A percentile compares a stretch with the other conserved stretches of the same genome.
phyloP scores from a whole-genome alignment of 352 stramenopile genomes.

The Phytophthora europaea region DNA sequence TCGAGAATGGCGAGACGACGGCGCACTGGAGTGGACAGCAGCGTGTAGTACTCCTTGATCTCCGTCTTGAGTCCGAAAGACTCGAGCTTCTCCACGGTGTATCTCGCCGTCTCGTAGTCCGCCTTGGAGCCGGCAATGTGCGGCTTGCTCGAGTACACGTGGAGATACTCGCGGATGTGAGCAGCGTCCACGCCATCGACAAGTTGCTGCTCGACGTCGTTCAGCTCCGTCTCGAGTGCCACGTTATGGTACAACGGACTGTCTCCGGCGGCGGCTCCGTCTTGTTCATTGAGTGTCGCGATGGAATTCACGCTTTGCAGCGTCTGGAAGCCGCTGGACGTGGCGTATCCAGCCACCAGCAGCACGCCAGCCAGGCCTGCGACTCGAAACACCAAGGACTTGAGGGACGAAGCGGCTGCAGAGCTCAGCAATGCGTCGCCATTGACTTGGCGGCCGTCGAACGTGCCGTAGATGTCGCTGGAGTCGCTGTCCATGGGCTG shows the following conservation, averaged over 20 bases:
- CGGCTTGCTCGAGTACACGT: constrained; percentile 58
- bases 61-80: constrained; percentile 67
- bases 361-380: constrained; percentile 44
- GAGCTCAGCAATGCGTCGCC: background rate
- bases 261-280: background rate
- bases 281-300: constrained; percentile 8
- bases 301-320: constrained; percentile 17
- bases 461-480: constrained; percentile 61
- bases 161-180: constrained; percentile 51
- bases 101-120: constrained; percentile 66
- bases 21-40: constrained; percentile 70
- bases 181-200: constrained; percentile 40
- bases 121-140: constrained; percentile 53
- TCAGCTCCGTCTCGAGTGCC: constrained; percentile 30
- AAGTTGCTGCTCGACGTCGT: constrained; percentile 37
- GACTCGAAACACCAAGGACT: constrained; percentile 28
- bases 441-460: constrained; percentile 33
- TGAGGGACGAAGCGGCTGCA: background rate
- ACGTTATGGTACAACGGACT: constrained; percentile 24
- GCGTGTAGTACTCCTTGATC: constrained; percentile 73
- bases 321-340: constrained; percentile 16
- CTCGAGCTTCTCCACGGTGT: constrained; percentile 59
- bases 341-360: constrained; percentile 28
- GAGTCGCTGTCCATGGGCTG: constrained; percentile 34
- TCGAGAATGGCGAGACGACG: constrained; percentile 53